phyloP scores from a whole-genome alignment of 192 early-diverging fungal genomes.

The Gaertneriomyces sp. region DNA sequence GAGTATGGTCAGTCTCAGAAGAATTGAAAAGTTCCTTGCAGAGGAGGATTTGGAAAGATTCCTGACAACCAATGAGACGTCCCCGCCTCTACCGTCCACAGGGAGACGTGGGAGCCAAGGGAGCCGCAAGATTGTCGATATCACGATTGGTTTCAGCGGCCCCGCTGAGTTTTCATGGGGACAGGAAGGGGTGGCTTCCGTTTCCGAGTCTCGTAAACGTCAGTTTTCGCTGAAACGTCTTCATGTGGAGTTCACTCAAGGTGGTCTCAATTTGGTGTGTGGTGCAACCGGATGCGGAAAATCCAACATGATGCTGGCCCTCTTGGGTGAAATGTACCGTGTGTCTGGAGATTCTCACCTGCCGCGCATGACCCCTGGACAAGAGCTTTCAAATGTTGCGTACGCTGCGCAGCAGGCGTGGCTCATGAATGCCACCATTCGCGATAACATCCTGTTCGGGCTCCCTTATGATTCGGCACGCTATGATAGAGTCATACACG shows the following conservation, averaged over 20 bases:
- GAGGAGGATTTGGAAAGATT: conserved; percentile 65
- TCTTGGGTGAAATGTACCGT: conserved; percentile 74
- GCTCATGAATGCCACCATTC: conserved; percentile 55
- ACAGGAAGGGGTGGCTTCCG: neutral
- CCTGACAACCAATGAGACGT: neutral
- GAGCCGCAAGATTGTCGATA: neutral
- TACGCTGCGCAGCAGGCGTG: conserved; percentile 76
- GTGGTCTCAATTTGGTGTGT: conserved; percentile 57
- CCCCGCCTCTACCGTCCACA: no score
- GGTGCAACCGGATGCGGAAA: conserved; percentile 94
- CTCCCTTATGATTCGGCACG: conserved; percentile 62
- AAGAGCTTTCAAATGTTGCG: conserved; percentile 47
- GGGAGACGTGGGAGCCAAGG: neutral
- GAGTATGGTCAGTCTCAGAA: conserved; percentile 51
- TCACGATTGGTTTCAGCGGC: conserved; percentile 10
- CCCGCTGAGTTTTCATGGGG: conserved; percentile 11
- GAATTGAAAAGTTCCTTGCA: conserved; percentile 70
- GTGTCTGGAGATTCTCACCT: conserved; percentile 32
- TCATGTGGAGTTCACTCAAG: conserved; percentile 24
- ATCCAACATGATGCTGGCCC: conserved; percentile 66
- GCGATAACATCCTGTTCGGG: conserved; percentile 83
- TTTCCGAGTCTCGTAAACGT: neutral
- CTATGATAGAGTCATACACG: conserved; percentile 75
- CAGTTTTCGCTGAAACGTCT: conserved; percentile 41
- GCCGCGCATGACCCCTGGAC: conserved; percentile 19